Evolutionary conservation across 2,329 filamentous ascomycete species (phyloP), one percentile per base, ranked within the genome.

Genomic region (Lachnellula willkommii): DNA sequence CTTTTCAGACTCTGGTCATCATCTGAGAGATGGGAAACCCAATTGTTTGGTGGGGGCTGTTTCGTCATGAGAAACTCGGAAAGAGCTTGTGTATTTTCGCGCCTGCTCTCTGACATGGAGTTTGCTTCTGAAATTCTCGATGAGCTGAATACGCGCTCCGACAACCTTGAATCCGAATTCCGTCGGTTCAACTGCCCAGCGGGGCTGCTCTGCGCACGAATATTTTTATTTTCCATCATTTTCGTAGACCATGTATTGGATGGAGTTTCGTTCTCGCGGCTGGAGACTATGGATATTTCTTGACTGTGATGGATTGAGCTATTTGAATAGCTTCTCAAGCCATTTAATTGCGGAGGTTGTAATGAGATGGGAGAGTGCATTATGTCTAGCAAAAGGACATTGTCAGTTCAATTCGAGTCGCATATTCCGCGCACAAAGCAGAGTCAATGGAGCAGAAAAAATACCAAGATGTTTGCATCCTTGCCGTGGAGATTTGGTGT

Each of bases 51-150:
- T 5, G 79, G 79, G 1, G 79, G 79, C 26, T 75, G 70, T 22
- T 74, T 74, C 43, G 73, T 77, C 53, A 71, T 75, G 47, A 83
- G 65, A 56, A 82, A 82, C n/a, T 78, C 74, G 43, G 75, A 70
- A 48, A 81, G 67, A 5, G 70, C 69, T 28, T 56, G 64, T 53
- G 68, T 62, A 32, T 60, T 66, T 54, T 69, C 62, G 26, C 60
- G 40, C 54, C 62, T 65, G 37, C 22, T 54, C 11, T 57, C 53
- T 35, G 47, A 50, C 20, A 53, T 9, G 8, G 35, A 42, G 8
- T 50, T 22, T 45, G 59, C 55, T 14, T 40, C 28, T 3, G 47
- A 50, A 26, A 26, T 43, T 26, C 22, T 37, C 32, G 32, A 46
- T 35, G 45, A 42, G 47, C 28, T 42, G 24, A 28, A 52, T 14